A percentile compares a stretch with the other conserved stretches of the same genome.
Conservation (phyloP, 2,329 filamentous ascomycete genomes). For the Pseudogymnoascus verrucosus region DNA sequence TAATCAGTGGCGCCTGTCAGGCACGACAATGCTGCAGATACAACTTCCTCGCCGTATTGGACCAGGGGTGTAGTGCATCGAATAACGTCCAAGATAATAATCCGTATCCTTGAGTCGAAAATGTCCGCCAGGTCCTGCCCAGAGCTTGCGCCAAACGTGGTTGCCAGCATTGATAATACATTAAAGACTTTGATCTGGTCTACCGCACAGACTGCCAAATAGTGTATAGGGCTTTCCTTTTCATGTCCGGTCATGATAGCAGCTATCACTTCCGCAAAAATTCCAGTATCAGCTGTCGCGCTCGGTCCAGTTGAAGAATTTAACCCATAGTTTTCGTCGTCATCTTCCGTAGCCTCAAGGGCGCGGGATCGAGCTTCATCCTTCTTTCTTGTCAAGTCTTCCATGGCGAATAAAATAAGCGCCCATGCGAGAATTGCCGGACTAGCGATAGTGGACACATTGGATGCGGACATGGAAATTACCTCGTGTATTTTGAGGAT, state of each 20-base stretch:
- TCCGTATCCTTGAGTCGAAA: constrained; percentile 25
- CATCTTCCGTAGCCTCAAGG: neutral
- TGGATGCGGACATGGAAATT: constrained; percentile 52
- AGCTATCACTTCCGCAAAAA: constrained; percentile 42
- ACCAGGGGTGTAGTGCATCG: constrained; percentile 22
- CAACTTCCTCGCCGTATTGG: constrained; percentile 28
- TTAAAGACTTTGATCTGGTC: constrained; percentile 40
- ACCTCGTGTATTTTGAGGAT: constrained; percentile 66
- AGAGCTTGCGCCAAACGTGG: constrained; percentile 30
- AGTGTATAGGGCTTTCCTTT: constrained; percentile 35
- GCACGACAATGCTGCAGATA: constrained; percentile 26
- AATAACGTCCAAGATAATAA: constrained; percentile 28
- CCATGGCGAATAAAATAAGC: constrained; percentile 63
- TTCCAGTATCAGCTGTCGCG: constrained; percentile 9
- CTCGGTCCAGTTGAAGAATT: constrained; percentile 4
- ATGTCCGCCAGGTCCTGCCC: constrained; percentile 30
- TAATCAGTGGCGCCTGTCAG: constrained; percentile 24
- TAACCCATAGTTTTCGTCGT: constrained; percentile 13
- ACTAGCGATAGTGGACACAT: constrained; percentile 53
- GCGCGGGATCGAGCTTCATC: constrained; percentile 39
- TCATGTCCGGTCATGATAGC: constrained; percentile 29
- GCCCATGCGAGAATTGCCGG: constrained; percentile 78
- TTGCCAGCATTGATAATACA: constrained; percentile 36
- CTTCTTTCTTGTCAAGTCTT: constrained; percentile 52
- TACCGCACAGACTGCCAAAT: constrained; percentile 39